Conservation (phyloP, 257 asterid species). For the Forsythia suspensa region DNA sequence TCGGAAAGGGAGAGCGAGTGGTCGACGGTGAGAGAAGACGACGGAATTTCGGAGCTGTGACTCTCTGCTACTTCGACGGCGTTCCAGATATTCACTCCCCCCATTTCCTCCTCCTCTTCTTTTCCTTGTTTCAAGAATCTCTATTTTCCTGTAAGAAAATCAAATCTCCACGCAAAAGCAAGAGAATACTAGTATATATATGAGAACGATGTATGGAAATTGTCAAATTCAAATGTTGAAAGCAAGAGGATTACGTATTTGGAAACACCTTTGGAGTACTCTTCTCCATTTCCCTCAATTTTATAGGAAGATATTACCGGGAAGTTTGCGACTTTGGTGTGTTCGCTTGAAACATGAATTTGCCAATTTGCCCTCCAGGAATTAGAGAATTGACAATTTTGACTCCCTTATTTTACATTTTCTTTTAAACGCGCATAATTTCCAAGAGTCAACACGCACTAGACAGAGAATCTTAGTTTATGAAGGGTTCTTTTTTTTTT, state of each 20-base stretch:
- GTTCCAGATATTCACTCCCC: slow-evolving; percentile 67
- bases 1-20: slow-evolving; percentile 72
- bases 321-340: not conserved
- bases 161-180: not conserved
- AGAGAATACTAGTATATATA: not conserved
- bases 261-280: not conserved
- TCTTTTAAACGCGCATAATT: no score
- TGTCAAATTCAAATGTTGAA: not conserved
- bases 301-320: slow-evolving; percentile 1
- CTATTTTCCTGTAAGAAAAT: not conserved
- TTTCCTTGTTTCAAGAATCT: not conserved
- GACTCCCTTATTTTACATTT: not conserved
- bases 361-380: not conserved
- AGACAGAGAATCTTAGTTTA: no score
- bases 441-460: no score
- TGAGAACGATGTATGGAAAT: not conserved
- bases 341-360: not conserved
- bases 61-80: slow-evolving; percentile 72
- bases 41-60: slow-evolving; percentile 63
- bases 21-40: slow-evolving; percentile 63
- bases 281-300: not conserved
- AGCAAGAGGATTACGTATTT: not conserved
- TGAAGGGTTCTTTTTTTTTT: no score
- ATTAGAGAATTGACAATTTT: not conserved
- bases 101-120: slow-evolving; percentile 32